Conservation (phyloP, 192 early-diverging fungal genomes). For the Spizellomyces sp. region DNA sequence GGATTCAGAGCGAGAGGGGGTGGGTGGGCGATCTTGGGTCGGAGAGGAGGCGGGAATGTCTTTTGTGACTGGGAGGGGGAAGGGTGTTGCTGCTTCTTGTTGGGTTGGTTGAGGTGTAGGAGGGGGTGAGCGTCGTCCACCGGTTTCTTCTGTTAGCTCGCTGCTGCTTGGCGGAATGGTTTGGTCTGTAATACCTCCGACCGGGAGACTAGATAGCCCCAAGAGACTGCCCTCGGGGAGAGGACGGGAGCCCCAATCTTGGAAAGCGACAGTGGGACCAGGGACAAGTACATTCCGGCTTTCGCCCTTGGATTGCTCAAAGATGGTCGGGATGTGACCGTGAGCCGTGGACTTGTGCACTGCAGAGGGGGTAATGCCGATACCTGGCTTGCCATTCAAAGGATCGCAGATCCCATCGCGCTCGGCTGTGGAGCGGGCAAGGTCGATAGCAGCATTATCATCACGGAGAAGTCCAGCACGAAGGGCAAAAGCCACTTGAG, state of each 20-base stretch:
- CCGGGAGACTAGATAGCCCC: not conserved
- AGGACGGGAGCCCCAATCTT: not conserved
- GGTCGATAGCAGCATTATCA: slow-evolving; percentile 10
- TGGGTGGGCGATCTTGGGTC: not conserved
- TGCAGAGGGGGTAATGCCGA: slow-evolving; percentile 14
- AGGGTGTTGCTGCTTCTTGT: not conserved
- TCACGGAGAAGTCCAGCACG: slow-evolving; percentile 9
- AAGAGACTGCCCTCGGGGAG: not conserved
- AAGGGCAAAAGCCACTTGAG: slow-evolving; percentile 18
- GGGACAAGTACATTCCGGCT: not conserved
- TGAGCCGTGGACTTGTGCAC: not conserved
- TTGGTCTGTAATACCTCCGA: not conserved
- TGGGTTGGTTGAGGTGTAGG: slow-evolving; percentile 6
- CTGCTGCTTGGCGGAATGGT: not conserved
- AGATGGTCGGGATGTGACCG: not conserved
- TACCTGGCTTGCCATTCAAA: not conserved
- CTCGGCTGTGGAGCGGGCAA: slow-evolving; percentile 6
- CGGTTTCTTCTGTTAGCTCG: not conserved
- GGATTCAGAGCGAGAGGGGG: slow-evolving; percentile 17
- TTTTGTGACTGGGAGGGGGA: not conserved
- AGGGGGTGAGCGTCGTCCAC: slow-evolving; percentile 4
- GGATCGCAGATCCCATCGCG: not conserved
- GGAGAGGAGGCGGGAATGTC: not conserved
- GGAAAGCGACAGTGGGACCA: slow-evolving; percentile 2
- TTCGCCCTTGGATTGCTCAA: slow-evolving; percentile 12